These are phyloP conservation scores for Xylaria sp. DNA, from an alignment of 2,329 filamentous ascomycete species.

Conservation along the genomic window DNA sequence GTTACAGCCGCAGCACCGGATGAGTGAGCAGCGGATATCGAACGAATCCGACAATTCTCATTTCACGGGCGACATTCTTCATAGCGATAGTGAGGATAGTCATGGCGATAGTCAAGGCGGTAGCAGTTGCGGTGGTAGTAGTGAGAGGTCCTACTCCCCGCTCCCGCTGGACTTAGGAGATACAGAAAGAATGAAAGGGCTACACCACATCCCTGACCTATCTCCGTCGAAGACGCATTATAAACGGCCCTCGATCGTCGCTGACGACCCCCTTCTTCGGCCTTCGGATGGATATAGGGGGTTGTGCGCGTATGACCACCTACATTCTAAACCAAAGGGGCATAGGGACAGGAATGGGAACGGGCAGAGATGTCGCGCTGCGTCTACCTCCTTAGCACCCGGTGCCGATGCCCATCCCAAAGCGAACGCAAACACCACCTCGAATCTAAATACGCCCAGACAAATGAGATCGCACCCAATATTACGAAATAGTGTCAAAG, in stretches of 20 bases:
- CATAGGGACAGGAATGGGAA: neutral
- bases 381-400: neutral
- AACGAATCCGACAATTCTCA: slow-evolving; percentile 12
- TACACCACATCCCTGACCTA: neutral
- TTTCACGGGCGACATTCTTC: neutral
- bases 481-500: neutral
- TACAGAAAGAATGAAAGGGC: neutral
- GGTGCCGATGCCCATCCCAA: neutral
- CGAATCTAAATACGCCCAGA: neutral
- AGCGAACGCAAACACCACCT: neutral
- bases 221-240: slow-evolving; percentile 31
- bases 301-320: neutral
- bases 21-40: slow-evolving; percentile 5
- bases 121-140: too few relatives aligned
- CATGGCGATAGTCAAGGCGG: neutral
- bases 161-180: neutral
- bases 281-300: slow-evolving; percentile 50
- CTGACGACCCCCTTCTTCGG: slow-evolving; percentile 54
- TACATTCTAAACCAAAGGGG: neutral
- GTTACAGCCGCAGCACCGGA: slow-evolving; percentile 3
- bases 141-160: neutral
- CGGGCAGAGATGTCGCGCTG: neutral
- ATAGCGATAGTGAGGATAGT: neutral
- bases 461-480: neutral
- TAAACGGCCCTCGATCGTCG: slow-evolving; percentile 49